Percentiles rank a stretch among this genome's conserved stretches.
Conservation (phyloP, 106 monocot genomes). For the Dendrobium catenatum region DNA sequence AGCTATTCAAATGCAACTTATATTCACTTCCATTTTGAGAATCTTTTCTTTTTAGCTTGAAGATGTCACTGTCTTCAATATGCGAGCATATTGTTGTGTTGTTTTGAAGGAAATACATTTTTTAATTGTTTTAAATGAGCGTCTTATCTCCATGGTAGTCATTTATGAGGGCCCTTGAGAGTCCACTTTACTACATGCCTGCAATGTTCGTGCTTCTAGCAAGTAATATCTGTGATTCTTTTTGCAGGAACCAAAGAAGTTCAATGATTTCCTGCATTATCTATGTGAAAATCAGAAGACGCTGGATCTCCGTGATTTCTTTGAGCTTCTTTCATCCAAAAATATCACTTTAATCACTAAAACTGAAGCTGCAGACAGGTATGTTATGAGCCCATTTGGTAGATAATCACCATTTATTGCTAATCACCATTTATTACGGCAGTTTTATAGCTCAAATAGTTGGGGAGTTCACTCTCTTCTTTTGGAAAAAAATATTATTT, state of each 20-base stretch:
- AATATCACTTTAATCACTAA: conserved; percentile 71
- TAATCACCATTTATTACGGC: too few relatives aligned
- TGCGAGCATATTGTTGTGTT: background rate
- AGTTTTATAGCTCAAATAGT: too few relatives aligned
- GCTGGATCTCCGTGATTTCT: conserved; percentile 50
- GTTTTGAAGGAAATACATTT: background rate
- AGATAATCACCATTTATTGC: too few relatives aligned
- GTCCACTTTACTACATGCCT: background rate
- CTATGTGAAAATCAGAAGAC: conserved; percentile 48
- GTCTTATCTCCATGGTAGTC: too few relatives aligned
- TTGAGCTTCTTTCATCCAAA: conserved; percentile 46
- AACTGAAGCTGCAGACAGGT: conserved; percentile 85
- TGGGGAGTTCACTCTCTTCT: too few relatives aligned
- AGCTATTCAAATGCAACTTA: background rate
- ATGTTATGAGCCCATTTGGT: background rate
- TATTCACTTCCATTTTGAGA: background rate
- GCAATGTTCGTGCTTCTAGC: background rate
- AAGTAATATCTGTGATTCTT: background rate
- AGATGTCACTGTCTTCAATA: background rate
- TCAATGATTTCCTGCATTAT: conserved; percentile 48
- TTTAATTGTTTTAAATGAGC: too few relatives aligned
- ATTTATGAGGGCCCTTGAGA: background rate
- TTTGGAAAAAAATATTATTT: too few relatives aligned
- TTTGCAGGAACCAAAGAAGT: conserved; percentile 69
- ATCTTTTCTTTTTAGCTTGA: background rate